These are phyloP conservation scores for Hibiscus tridactylites DNA, from an alignment of 345 rosid species.

Conservation along the genomic window DNA sequence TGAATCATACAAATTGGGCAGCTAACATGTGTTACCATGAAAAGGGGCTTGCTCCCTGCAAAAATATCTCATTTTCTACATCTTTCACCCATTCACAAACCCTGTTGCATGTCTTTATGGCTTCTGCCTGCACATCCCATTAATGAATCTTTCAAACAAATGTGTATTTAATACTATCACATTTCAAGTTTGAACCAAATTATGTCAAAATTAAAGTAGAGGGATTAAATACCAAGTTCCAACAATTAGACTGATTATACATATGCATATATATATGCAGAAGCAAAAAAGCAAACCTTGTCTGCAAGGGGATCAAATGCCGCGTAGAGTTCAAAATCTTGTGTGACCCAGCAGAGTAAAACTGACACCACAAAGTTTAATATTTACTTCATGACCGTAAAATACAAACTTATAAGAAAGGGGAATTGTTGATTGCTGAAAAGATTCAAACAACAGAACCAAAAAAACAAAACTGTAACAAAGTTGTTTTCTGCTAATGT, in stretches of 20 bases:
- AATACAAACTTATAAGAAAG: neutral
- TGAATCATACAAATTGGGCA: neutral
- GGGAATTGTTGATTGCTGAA: neutral
- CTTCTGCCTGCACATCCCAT: conserved; percentile 49
- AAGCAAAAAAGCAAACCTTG: conserved; percentile 45
- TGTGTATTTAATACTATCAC: neutral
- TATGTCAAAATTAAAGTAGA: neutral
- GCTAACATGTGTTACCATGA: conserved; percentile 20
- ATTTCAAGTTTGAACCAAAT: neutral
- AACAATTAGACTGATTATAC: no score
- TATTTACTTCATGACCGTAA: neutral
- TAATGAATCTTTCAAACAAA: neutral
- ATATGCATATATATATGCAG: no score
- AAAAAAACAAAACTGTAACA: neutral
- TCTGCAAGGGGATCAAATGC: conserved; percentile 98
- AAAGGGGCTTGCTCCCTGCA: conserved; percentile 95
- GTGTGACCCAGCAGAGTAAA: conserved; percentile 94
- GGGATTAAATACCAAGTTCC: neutral
- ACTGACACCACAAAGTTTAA: conserved; percentile 36
- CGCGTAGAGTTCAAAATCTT: conserved; percentile 93
- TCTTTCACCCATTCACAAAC: conserved; percentile 94
- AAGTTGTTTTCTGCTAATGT: neutral
- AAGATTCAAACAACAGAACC: conserved; percentile 2
- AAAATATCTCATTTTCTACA: conserved; percentile 88
- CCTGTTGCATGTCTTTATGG: conserved; percentile 84